Percentiles rank a stretch among this genome's conserved stretches.
Conservation (phyloP, 495 filamentous ascomycete species). For the Podospora appendiculata region DNA sequence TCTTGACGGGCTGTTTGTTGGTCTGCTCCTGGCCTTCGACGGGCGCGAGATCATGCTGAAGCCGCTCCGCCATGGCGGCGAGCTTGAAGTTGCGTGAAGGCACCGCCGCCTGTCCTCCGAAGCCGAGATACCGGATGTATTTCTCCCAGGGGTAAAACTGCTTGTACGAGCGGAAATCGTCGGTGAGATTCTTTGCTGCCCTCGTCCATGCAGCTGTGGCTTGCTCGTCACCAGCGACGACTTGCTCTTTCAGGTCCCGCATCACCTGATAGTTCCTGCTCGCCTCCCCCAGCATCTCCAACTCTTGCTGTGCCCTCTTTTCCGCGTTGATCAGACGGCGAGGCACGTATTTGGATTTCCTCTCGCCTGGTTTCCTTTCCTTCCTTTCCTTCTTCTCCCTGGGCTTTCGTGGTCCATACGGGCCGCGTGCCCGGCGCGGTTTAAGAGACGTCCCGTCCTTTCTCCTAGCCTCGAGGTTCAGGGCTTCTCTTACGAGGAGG, state of each 20-base stretch:
- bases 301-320: conserved; percentile 29
- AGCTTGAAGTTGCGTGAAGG: conserved; percentile 50
- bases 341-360: conserved; percentile 23
- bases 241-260: conserved; percentile 39
- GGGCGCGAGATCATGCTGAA: conserved; percentile 41
- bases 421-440: conserved; percentile 8
- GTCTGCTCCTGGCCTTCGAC: conserved; percentile 17
- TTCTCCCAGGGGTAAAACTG: conserved; percentile 71
- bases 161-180: conserved; percentile 71
- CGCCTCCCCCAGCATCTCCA: conserved; percentile 43
- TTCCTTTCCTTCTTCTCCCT: conserved; percentile 11
- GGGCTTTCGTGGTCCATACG: conserved; percentile 12
- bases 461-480: conserved; percentile 45
- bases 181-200: conserved; percentile 62
- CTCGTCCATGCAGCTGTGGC: conserved; percentile 62
- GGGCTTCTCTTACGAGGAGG: conserved; percentile 63
- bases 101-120: conserved; percentile 40
- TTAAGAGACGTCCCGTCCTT: conserved; percentile 19
- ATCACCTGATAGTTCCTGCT: conserved; percentile 50
- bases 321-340: conserved; percentile 28
- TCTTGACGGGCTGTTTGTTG: neutral
- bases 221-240: conserved; percentile 43
- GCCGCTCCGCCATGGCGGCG: conserved; percentile 61
- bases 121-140: conserved; percentile 60
- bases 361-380: conserved; percentile 12